A percentile compares a stretch with the other conserved stretches of the same genome.
Evolutionary conservation across 345 rosid genomes (phyloP).

Genomic region (Bruguiera gymnorhiza): DNA sequence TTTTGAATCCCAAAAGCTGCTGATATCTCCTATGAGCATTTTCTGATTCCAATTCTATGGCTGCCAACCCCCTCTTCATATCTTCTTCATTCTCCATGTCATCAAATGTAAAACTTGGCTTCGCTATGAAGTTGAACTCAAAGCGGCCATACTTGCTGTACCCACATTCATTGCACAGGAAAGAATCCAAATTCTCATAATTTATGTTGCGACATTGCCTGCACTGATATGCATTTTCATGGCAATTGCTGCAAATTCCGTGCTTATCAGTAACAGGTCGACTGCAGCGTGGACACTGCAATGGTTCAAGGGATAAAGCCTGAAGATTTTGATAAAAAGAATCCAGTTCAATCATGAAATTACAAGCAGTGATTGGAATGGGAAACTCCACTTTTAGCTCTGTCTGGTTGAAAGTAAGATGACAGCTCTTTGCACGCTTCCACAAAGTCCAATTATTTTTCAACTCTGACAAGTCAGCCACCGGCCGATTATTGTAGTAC

Average conservation of each 20-base stretch:
- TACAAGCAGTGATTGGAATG: constrained; percentile 97
- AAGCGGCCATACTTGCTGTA: constrained; percentile 98
- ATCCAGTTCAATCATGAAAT: constrained; percentile 99
- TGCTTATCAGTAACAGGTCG: constrained; percentile 95
- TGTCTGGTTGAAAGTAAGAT: constrained; percentile 92
- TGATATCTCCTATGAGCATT: constrained; percentile 99
- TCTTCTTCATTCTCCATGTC: constrained; percentile 98
- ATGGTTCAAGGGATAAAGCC: constrained; percentile 93
- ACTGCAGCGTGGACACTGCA: constrained; percentile 99
- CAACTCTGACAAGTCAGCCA: constrained; percentile 91
- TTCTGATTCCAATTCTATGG: constrained; percentile 97
- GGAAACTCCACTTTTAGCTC: constrained; percentile 98
- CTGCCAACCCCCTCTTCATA: constrained; percentile 97
- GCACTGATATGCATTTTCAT: constrained; percentile 99
- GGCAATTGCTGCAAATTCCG: constrained; percentile 96
- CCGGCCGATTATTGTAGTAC: constrained; percentile 95
- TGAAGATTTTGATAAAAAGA: constrained; percentile 99
- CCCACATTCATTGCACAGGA: constrained; percentile 97
- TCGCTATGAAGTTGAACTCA: constrained; percentile 98
- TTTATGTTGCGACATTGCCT: constrained; percentile 99
- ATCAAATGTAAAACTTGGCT: constrained; percentile 95
- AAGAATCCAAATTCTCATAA: constrained; percentile 95
- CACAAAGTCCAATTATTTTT: constrained; percentile 96
- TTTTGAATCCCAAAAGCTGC: constrained; percentile 97
- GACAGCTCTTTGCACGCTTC: constrained; percentile 99